Base-by-base conservation (phyloP, 306 rosid species). In the Biancaea sappan region DNA sequence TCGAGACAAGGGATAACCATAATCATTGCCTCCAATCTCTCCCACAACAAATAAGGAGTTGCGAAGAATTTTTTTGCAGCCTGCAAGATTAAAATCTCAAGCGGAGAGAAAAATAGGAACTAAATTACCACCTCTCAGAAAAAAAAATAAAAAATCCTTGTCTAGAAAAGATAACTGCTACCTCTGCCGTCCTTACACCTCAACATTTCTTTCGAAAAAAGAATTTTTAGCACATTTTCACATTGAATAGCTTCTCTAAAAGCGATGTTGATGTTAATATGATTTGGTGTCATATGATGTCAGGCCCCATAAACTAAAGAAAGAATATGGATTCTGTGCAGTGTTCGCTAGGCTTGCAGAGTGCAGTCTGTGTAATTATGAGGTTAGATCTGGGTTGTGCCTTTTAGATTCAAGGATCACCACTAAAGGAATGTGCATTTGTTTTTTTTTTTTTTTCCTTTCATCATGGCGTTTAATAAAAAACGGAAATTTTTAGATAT, bases 1-100 rank as follows among this genome's bases (percentile, higher is more conserved):
- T 13, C 35, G 18, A 25, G 71, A 78, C 53, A 87, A 57, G 5
- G 90, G 78, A 75, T 66, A 63, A 69, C 75, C 80, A 59, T 87
- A 85, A 74, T 89, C 95, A 40, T 89, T 85, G 69, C 90, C 90
- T 60, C 92, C 95, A 37, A 89, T 87, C 83, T 85, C 88, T 77
- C 92, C 95, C 73, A 89, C 82, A 37, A 89, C 26, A 85, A 89
- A 71, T 59, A 89, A 54, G 28, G 91, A 81, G 47, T 64, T 75
- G 19, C 57, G 47, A 37, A 85, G 79, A 57, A 81, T 40, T 9
- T 75, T 19, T 52, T 72, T 72, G 81, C 94, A 83, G 35, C 81
- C 90, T 87, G 84, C 66, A 72, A 71, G 14, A 79, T 22, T 44
- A 35, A 76, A 80, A 75, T 64, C 78, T 47, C 65, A 67, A 24